Base-by-base conservation (phyloP, 306 rosid genomes). In the Prinsepia uniflora region DNA sequence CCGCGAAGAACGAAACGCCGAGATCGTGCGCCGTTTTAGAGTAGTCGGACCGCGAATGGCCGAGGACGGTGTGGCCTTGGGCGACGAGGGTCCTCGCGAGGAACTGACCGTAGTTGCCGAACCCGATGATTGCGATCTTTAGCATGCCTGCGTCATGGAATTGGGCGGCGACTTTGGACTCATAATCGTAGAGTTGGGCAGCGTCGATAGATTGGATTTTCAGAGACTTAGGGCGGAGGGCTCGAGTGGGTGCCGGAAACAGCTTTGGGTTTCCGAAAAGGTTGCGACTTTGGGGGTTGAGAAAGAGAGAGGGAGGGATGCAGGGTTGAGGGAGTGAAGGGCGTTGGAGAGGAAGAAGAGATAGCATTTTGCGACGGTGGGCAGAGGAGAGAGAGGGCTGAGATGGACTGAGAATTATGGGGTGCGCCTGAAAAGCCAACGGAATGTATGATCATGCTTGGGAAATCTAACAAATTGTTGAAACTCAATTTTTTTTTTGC, bases 101-200 rank as follows among this genome's bases (percentile, higher is more conserved):
- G 78, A 89, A 90, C 62, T 85, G 96, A 42, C 96, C 96, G 76
- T 63, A 92, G 81, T 92, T 89, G 5, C 96, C 96, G 78, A 85
- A 91, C 54, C 97, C 96, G 18, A 88, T 13, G 0, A 86, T 65
- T 22, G 89, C 97, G 66, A 92, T 83, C 62, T 89, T 92, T 54
- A 89, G 92, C 70, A 72, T 80, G 72, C 82, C 83, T 15, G 86
- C 56, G 44, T 47, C 65, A 5, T 42, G 82, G 57, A 78, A 87
- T 15, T 88, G 79, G 56, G 77, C 58, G 17, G 96, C 92, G 50
- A 82, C 44, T 64, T 83, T 87, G 41, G 91, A 45, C 61, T 92
- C 97, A 63, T 89, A 86, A 73, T 87, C 92, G 76, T 63, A 89
- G 19, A 46, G 45, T 39, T 89, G 96, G 8, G 96, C 96, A 5